Conservation (phyloP, 257 asterid genomes). For the Solanum ossicruentum region DNA sequence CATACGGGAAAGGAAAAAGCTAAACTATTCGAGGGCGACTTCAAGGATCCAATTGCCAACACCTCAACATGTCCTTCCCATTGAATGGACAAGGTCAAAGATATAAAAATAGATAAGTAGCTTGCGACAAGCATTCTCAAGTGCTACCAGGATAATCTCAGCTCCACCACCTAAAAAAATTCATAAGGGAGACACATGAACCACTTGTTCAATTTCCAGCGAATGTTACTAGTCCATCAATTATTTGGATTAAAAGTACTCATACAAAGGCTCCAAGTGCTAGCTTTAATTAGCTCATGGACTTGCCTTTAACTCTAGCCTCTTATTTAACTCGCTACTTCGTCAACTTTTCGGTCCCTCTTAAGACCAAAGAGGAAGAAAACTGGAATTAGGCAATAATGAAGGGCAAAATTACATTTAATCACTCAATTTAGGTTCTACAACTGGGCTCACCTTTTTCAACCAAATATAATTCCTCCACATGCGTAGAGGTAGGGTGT, state of each 20-base stretch:
- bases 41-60: background rate
- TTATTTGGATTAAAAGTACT: background rate
- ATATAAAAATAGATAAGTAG: background rate
- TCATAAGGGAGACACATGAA: background rate
- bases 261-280: background rate
- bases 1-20: background rate
- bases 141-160: background rate
- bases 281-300: background rate
- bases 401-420: background rate
- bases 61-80: background rate
- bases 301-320: no score
- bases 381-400: background rate
- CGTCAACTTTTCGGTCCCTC: background rate
- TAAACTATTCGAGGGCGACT: background rate
- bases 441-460: background rate
- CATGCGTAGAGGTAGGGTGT: background rate
- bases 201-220: background rate
- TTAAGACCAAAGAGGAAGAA: background rate
- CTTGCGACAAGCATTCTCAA: background rate
- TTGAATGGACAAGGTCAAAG: background rate
- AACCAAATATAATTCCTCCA: background rate
- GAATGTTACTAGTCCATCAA: background rate
- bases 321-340: no score
- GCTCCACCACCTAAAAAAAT: background rate
- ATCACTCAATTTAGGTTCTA: background rate